Percentiles rank a stretch among this genome's conserved stretches.
Conservation (phyloP, 2,329 filamentous ascomycete species). For the Geosmithia flava region DNA sequence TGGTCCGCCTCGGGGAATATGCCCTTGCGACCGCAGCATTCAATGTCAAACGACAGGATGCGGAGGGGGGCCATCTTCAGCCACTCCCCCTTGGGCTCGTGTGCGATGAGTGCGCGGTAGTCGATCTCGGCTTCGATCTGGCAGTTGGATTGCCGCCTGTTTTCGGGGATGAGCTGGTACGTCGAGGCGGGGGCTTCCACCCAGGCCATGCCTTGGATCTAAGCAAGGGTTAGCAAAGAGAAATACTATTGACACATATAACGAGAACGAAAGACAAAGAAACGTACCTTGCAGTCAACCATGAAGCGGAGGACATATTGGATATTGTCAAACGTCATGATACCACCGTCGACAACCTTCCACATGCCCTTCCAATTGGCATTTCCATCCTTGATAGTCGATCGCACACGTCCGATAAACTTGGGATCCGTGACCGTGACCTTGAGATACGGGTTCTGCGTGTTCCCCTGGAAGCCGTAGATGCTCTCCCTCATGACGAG, state of each 20-base stretch:
- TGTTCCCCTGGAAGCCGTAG: slow-evolving; percentile 88
- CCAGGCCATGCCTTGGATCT: slow-evolving; percentile 95
- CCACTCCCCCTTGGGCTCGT: slow-evolving; percentile 87
- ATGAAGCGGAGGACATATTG: slow-evolving; percentile 94
- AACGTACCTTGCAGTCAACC: slow-evolving; percentile 74
- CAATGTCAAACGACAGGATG: slow-evolving; percentile 94
- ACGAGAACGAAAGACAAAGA: not conserved
- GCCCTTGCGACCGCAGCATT: slow-evolving; percentile 94
- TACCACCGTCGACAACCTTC: slow-evolving; percentile 54
- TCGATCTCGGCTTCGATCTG: slow-evolving; percentile 87
- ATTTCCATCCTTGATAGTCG: slow-evolving; percentile 58
- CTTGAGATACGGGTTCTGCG: slow-evolving; percentile 83
- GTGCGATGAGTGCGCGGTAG: slow-evolving; percentile 73
- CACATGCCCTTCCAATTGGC: slow-evolving; percentile 90
- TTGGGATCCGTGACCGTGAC: slow-evolving; percentile 88
- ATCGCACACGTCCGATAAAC: slow-evolving; percentile 64
- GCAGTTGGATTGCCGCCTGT: slow-evolving; percentile 75
- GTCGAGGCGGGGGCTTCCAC: slow-evolving; percentile 68
- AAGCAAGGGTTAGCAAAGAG: slow-evolving; percentile 3
- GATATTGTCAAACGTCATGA: slow-evolving; percentile 91
- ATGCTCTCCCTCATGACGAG: slow-evolving; percentile 83
- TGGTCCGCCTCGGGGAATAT: slow-evolving; percentile 88
- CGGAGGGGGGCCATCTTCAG: slow-evolving; percentile 93
- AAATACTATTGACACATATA: not conserved
- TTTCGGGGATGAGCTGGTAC: slow-evolving; percentile 56